These are phyloP conservation scores for Phytopythium boreale DNA, from an alignment of 352 stramenopile species.

Conservation along the genomic window DNA sequence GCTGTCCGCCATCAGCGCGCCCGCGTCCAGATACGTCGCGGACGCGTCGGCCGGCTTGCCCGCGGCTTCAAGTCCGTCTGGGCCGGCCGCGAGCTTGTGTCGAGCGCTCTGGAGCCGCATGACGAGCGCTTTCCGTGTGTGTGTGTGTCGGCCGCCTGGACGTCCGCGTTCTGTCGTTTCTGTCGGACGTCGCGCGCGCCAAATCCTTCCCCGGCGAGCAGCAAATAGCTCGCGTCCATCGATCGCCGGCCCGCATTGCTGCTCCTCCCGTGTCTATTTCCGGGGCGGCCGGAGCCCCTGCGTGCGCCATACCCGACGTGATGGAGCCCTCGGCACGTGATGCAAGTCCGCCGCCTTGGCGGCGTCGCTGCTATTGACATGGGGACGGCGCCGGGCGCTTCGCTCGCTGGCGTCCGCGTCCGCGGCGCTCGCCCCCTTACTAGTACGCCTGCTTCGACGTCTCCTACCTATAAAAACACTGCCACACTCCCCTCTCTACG, in stretches of 20 bases:
- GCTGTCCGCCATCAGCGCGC: neutral
- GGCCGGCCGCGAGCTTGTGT: neutral
- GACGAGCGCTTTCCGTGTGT: neutral
- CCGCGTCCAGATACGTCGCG: neutral
- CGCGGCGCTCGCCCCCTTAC: neutral
- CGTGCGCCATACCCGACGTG: neutral
- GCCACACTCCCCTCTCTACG: neutral
- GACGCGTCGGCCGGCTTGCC: no score
- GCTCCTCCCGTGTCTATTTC: no score
- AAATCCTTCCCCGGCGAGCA: no score
- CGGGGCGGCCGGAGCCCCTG: no score
- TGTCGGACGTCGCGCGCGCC: no score
- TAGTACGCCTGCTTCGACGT: neutral
- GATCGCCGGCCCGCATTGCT: no score
- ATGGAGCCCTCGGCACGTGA: no score
- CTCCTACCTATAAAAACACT: constrained; percentile 1
- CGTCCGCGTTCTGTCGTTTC: no score
- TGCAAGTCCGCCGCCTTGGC: neutral
- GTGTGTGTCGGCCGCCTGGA: neutral
- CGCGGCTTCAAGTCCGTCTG: no score
- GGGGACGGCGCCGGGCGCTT: neutral
- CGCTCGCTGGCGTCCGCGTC: no score
- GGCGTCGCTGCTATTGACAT: neutral
- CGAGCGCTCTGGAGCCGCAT: neutral
- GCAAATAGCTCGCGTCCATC: no score